These are phyloP conservation scores for Stephanodiscus triporus DNA, from an alignment of 108 stramenopile species.

Conservation along the genomic window DNA sequence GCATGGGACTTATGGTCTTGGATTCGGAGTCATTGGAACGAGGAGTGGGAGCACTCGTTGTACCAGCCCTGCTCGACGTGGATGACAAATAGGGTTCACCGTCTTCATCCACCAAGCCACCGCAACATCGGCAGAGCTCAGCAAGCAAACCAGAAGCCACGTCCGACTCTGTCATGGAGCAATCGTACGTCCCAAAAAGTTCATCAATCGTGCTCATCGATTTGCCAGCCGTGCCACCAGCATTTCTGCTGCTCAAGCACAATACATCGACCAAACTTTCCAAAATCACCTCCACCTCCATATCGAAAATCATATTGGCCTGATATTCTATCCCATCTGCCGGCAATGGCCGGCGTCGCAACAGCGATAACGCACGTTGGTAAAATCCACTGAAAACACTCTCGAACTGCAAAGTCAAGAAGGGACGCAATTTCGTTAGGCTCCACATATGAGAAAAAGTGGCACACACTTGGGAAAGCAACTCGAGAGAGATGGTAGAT, in stretches of 20 bases:
- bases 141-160: slow-evolving; percentile 75
- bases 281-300: slow-evolving; percentile 81
- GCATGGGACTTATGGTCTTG: slow-evolving; percentile 6
- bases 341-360: slow-evolving; percentile 68
- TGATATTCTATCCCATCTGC: slow-evolving; percentile 65
- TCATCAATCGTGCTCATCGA: slow-evolving; percentile 66
- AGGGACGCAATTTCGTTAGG: slow-evolving; percentile 48
- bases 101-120: slow-evolving; percentile 75
- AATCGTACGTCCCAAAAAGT: slow-evolving; percentile 83
- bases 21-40: slow-evolving; percentile 15
- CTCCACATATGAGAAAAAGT: slow-evolving; percentile 79
- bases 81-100: slow-evolving; percentile 54
- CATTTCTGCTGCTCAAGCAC: slow-evolving; percentile 50
- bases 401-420: slow-evolving; percentile 75
- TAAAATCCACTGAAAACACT: slow-evolving; percentile 88
- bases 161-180: slow-evolving; percentile 72
- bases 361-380: slow-evolving; percentile 75
- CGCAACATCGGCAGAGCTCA: slow-evolving; percentile 82
- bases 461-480: slow-evolving; percentile 80
- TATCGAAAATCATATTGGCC: slow-evolving; percentile 80
- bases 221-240: slow-evolving; percentile 30
- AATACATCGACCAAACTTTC: slow-evolving; percentile 86
- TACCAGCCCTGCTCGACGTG: slow-evolving; percentile 23
- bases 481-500: slow-evolving; percentile 56
- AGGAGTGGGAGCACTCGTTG: slow-evolving; percentile 20